Evolutionary conservation across 495 filamentous ascomycete genomes (phyloP).

Genomic region (Aspergillus diversus): DNA sequence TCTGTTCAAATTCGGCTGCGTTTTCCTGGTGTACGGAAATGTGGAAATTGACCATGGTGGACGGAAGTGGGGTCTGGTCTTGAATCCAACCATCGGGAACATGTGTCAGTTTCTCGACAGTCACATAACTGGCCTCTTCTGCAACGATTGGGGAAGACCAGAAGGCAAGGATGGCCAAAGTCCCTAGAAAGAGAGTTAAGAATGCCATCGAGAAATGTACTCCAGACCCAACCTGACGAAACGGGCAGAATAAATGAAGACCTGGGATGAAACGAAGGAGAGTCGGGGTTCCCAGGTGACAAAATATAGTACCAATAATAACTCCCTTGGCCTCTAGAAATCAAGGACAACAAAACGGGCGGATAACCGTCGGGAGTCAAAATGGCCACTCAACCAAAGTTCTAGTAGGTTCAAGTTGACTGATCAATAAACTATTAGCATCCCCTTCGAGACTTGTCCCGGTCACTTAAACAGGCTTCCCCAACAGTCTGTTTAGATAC

Average conservation of each 20-base stretch:
- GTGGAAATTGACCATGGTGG: conserved; percentile 51
- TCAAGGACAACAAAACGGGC: background rate
- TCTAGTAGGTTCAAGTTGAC: background rate
- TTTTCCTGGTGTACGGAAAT: conserved; percentile 58
- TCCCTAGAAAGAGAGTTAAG: conserved; percentile 12
- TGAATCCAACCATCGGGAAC: conserved; percentile 53
- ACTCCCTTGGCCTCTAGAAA: background rate
- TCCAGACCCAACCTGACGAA: background rate
- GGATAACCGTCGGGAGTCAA: background rate
- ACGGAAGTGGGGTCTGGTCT: conserved; percentile 35
- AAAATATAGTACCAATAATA: too few relatives aligned
- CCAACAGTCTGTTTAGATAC: background rate
- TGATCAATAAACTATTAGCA: too few relatives aligned
- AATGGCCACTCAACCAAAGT: background rate
- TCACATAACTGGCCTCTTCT: conserved; percentile 28
- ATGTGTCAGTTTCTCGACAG: conserved; percentile 48
- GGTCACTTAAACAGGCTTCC: background rate
- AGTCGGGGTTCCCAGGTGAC: background rate
- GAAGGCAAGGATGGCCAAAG: conserved; percentile 21
- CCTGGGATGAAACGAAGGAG: background rate
- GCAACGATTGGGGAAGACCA: conserved; percentile 11
- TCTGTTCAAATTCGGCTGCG: conserved; percentile 58
- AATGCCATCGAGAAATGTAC: conserved; percentile 20
- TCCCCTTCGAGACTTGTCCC: too few relatives aligned
- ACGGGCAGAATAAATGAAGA: background rate